phyloP scores from a whole-genome alignment of 768 basidiomycete genomes.

The Auriscalpium orientale region DNA sequence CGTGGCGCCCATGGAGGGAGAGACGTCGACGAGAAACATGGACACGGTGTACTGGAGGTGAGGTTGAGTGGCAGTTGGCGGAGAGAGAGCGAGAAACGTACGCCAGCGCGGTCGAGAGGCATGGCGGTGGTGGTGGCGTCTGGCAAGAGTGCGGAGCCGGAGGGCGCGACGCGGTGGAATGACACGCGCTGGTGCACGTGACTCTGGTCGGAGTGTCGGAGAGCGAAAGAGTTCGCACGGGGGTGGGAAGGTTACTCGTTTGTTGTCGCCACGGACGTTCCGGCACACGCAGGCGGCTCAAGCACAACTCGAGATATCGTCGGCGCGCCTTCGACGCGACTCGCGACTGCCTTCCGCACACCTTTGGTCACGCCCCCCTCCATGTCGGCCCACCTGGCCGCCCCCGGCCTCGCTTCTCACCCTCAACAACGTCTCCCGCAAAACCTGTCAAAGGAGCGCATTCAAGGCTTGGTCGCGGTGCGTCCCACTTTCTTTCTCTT shows the following conservation, averaged over 20 bases:
- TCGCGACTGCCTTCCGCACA: neutral
- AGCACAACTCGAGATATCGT: neutral
- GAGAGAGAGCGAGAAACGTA: conserved; percentile 29
- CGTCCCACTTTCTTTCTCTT: neutral
- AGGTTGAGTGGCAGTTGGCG: conserved; percentile 8
- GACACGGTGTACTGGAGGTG: conserved; percentile 66
- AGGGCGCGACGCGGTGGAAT: conserved; percentile 16
- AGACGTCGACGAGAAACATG: conserved; percentile 86
- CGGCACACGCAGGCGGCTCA: neutral
- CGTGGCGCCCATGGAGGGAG: conserved; percentile 72
- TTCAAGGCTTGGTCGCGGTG: conserved; percentile 23
- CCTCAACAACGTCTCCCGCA: conserved; percentile 13
- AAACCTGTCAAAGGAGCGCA: conserved; percentile 15
- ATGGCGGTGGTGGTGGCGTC: conserved; percentile 32
- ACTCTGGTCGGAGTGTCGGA: conserved; percentile 1
- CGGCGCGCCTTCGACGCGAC: conserved; percentile 1
- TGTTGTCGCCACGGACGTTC: neutral
- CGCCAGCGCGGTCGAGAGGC: conserved; percentile 77
- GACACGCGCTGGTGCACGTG: conserved; percentile 4
- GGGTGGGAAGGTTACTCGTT: neutral
- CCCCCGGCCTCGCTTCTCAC: conserved; percentile 19
- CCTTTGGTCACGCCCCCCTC: neutral
- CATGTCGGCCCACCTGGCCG: conserved; percentile 16
- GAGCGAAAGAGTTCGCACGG: conserved; percentile 1
- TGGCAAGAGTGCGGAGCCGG: conserved; percentile 7